Percentiles rank a stretch among this genome's conserved stretches.
Conservation (phyloP, 768 basidiomycete species). For the Trametes sanguinea region DNA sequence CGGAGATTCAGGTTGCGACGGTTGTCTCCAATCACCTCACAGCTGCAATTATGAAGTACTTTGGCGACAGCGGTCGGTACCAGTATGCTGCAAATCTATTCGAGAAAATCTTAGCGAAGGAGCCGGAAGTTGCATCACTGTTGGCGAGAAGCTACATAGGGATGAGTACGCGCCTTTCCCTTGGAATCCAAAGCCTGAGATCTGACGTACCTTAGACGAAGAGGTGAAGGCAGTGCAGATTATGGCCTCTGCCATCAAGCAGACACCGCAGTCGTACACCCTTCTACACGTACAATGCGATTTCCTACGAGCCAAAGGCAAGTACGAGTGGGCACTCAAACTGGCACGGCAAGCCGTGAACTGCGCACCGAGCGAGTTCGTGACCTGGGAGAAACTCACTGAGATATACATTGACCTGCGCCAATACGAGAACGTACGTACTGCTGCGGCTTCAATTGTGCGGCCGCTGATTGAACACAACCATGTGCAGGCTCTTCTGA, state of each 20-base stretch:
- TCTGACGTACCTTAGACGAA: constrained; percentile 61
- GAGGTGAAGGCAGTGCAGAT: constrained; percentile 98
- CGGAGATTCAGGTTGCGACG: constrained; percentile 98
- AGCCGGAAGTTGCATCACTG: constrained; percentile 87
- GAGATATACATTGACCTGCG: constrained; percentile 91
- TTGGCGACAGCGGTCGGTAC: constrained; percentile 86
- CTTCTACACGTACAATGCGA: constrained; percentile 94
- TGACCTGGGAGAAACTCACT: constrained; percentile 98
- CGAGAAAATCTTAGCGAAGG: constrained; percentile 82
- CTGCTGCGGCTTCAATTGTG: too few relatives aligned
- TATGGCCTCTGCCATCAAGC: constrained; percentile 78
- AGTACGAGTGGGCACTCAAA: constrained; percentile 85
- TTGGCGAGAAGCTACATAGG: constrained; percentile 91
- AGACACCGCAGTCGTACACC: constrained; percentile 91
- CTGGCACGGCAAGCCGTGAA: constrained; percentile 95
- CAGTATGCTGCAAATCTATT: constrained; percentile 91
- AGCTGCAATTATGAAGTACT: constrained; percentile 94
- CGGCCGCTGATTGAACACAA: not conserved
- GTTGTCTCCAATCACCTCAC: constrained; percentile 96
- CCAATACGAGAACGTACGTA: constrained; percentile 70
- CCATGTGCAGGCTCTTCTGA: constrained; percentile 65
- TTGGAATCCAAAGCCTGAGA: not conserved
- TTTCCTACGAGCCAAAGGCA: constrained; percentile 85
- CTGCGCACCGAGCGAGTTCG: constrained; percentile 97
- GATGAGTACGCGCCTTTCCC: constrained; percentile 71